Evolutionary conservation across 371 early-diverging fungal species (phyloP), one percentile per base, ranked within the genome.

Genomic region (Mucor racemosus): DNA sequence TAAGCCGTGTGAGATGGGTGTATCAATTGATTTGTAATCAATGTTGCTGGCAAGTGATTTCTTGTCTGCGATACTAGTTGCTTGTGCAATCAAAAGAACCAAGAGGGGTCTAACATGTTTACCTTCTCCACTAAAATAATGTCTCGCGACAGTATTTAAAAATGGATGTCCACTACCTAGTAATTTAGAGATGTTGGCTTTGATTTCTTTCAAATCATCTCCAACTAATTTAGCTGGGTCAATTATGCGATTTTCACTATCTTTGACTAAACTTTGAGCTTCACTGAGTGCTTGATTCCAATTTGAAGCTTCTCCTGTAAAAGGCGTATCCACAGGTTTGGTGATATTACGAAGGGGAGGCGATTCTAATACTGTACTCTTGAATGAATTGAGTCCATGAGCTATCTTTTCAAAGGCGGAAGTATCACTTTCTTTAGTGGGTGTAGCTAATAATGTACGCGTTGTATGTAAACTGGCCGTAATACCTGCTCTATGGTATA

Each of bases 31-130:
- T 53, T 68, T 59, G 53, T 78, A 80, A 48, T 81, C 77, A 7
- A 74, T 65, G 21, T 79, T 70, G 4, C 66, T 62, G 59, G 72
- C 62, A 39, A 62, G 58, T 10, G 61, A 21, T 17, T 58, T 67
- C 7, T 63, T 64, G 35, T 75, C 67, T 7, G 75, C 71, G 14
- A 80, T 77, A 53, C 66, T 66, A 5, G 95, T 93, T 7, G 97
- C 97, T 76, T 93, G 92, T 5, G 95, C 90, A 44, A 96, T 86
- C 48, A 98, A 85, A 50, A 98, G 81, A 3, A 98, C 95, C 40
- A 98, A 74, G 48, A 98, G 77, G 1, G 98, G 98, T 41, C 98
- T 88, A 15, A 98, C 88, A 72, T 95, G 95, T 72, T 98, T 97
- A 33, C 97, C 97, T 31, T 92, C 88, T 1, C 90, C 88, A 67